Base-by-base conservation (phyloP, 805 yeast genomes). In the Nakazawaea siamensis region DNA sequence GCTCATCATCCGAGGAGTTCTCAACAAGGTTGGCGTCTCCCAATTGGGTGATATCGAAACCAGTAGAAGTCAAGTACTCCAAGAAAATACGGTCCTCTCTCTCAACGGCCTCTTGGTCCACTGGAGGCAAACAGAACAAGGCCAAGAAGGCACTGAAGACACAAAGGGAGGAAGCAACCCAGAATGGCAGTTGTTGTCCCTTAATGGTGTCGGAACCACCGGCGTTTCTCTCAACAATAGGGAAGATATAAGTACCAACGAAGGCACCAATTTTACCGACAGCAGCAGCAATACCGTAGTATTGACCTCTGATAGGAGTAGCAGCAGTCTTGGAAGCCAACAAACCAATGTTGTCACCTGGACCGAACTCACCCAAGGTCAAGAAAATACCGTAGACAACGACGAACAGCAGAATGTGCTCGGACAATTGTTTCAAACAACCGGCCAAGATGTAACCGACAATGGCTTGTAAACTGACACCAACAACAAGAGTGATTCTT, bases 201-300 rank as follows among this genome's bases (percentile, higher is more conserved):
- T 56, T 48, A 41, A 65, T 60, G 9, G 66, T 54, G 33, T 53
- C 57, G 26, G 68, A 66, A 27, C 83, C 84, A 29, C 72, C 68
- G 35, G 73, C 73, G 44, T 73, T 64, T 35, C 57, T 64, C 43
- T 79, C 76, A 50, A 88, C 80, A 32, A 76, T 71, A 28, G 96
- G 95, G 73, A 90, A 90, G 21, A 81, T 80, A 51, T 79, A 86
- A 30, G 92, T 79, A 37, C 96, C 96, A 20, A 79, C 82, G 52
- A 88, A 87, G 1, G 95, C 97, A 53, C 97, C 97, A 40, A 85
- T 64, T 57, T 88, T 88, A 51, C 95, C 97, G 35, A 78, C 48
- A 18, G 95, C 95, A 38, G 97, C 95, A 29, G 94, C 90, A 47
- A 86, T 67, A 49, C 92, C 92, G 53, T 88, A 88, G 60, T 81